These are phyloP conservation scores for Arthrobotrys sinensis DNA, from an alignment of 2,329 filamentous ascomycete genomes.

Conservation along the genomic window DNA sequence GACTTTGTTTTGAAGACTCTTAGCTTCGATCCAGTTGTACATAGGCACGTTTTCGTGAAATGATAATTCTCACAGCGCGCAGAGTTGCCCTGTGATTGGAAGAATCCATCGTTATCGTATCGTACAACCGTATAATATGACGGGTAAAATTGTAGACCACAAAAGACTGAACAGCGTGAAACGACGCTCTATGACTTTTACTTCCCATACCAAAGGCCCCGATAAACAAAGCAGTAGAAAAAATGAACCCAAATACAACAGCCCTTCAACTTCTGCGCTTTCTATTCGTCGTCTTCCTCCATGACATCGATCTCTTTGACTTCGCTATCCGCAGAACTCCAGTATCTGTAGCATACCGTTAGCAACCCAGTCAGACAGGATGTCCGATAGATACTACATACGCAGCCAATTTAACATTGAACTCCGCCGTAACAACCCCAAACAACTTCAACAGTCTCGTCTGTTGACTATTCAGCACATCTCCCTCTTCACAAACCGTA, in stretches of 20 bases:
- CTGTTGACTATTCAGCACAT: constrained; percentile 89
- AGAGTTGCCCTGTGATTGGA: constrained; percentile 28
- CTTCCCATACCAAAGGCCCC: constrained; percentile 36
- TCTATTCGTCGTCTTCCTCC: constrained; percentile 58
- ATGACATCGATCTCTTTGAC: constrained; percentile 50
- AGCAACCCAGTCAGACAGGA: constrained; percentile 2
- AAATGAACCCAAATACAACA: constrained; percentile 22
- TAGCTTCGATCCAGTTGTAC: constrained; percentile 42
- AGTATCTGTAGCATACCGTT: constrained; percentile 39
- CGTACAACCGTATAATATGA: constrained; percentile 54
- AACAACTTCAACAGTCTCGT: constrained; percentile 95
- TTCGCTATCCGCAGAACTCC: constrained; percentile 40
- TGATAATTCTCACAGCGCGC: constrained; percentile 33
- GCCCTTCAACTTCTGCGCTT: neutral
- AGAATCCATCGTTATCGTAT: constrained; percentile 54
- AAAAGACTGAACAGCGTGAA: constrained; percentile 32
- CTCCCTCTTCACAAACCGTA: constrained; percentile 85
- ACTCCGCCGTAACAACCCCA: constrained; percentile 90
- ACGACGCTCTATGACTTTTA: constrained; percentile 59
- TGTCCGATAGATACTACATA: constrained; percentile 68
- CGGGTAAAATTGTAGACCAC: constrained; percentile 34
- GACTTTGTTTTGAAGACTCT: constrained; percentile 1
- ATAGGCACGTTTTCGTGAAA: constrained; percentile 49
- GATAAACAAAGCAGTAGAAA: constrained; percentile 26
- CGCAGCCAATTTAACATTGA: constrained; percentile 84